phyloP scores from a whole-genome alignment of 768 basidiomycete genomes.

The Sutorius australiensis region DNA sequence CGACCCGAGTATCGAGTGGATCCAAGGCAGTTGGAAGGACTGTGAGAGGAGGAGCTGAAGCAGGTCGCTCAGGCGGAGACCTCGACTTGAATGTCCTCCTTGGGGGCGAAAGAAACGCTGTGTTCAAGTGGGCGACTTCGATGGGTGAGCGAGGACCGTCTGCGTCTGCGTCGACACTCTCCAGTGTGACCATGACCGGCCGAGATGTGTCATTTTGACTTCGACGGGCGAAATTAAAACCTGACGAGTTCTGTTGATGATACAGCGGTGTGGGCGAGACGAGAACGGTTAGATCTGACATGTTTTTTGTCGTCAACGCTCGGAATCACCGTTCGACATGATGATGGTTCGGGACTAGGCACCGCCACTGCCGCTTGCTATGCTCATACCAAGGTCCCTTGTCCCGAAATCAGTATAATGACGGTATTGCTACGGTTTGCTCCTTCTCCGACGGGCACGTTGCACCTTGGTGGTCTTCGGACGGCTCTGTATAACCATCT shows the following conservation, averaged over 20 bases:
- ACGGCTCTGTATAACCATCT: constrained; percentile 94
- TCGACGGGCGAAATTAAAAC: constrained; percentile 31
- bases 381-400: neutral
- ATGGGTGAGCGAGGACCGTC: constrained; percentile 24
- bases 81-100: constrained; percentile 26
- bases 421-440: constrained; percentile 85
- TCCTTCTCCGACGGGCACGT: constrained; percentile 91
- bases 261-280: constrained; percentile 30
- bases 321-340: neutral
- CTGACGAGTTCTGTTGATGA: constrained; percentile 18
- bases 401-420: neutral
- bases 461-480: constrained; percentile 92
- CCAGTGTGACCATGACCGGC: constrained; percentile 33
- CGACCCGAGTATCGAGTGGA: neutral
- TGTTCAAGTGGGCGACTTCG: constrained; percentile 18
- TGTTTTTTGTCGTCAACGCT: constrained; percentile 1
- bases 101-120: constrained; percentile 25
- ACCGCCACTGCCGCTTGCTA: neutral
- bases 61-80: constrained; percentile 11
- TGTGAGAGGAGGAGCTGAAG: constrained; percentile 24
- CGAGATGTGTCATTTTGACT: constrained; percentile 26
- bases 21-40: neutral
- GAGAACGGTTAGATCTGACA: constrained; percentile 34
- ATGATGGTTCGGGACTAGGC: neutral
- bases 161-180: constrained; percentile 24